phyloP scores from a whole-genome alignment of 768 basidiomycete species.

The Boletus patriciae region DNA sequence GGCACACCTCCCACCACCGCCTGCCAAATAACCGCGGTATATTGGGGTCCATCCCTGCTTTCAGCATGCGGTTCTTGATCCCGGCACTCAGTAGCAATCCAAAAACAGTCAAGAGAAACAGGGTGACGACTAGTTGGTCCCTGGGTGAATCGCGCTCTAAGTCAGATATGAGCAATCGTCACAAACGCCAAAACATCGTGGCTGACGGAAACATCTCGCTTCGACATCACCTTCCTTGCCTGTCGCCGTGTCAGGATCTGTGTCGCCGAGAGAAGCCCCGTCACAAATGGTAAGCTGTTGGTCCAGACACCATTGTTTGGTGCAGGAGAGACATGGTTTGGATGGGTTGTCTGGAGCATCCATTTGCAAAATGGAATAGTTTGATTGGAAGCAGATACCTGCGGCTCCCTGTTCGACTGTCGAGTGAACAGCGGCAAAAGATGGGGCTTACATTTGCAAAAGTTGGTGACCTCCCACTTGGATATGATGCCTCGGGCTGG shows the following conservation, averaged over 20 bases:
- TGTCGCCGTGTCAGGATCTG: slow-evolving; percentile 89
- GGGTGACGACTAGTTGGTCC: slow-evolving; percentile 89
- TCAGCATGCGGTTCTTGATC: slow-evolving; percentile 78
- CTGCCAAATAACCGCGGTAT: slow-evolving; percentile 62
- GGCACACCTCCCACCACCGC: slow-evolving; percentile 83
- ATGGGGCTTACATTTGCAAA: slow-evolving; percentile 73
- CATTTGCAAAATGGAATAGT: slow-evolving; percentile 83
- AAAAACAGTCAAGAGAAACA: slow-evolving; percentile 86
- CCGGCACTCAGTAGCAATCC: slow-evolving; percentile 83
- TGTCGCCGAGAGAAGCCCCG: slow-evolving; percentile 79
- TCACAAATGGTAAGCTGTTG: slow-evolving; percentile 85
- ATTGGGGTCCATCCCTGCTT: slow-evolving; percentile 67
- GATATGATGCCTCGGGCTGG: slow-evolving; percentile 47
- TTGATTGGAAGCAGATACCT: slow-evolving; percentile 91
- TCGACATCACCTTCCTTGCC: slow-evolving; percentile 96
- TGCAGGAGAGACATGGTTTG: slow-evolving; percentile 91
- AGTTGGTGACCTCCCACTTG: slow-evolving; percentile 89
- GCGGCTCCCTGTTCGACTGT: slow-evolving; percentile 10
- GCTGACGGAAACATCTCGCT: slow-evolving; percentile 92
- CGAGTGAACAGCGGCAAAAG: background rate
- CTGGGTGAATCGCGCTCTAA: slow-evolving; percentile 93
- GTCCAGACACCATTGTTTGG: slow-evolving; percentile 93
- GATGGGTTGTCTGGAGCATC: slow-evolving; percentile 79
- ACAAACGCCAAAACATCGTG: slow-evolving; percentile 33
- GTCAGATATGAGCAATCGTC: slow-evolving; percentile 25